These are phyloP conservation scores for Secale cereale DNA, from an alignment of 176 grass and related monocot genomes.

Conservation along the genomic window DNA sequence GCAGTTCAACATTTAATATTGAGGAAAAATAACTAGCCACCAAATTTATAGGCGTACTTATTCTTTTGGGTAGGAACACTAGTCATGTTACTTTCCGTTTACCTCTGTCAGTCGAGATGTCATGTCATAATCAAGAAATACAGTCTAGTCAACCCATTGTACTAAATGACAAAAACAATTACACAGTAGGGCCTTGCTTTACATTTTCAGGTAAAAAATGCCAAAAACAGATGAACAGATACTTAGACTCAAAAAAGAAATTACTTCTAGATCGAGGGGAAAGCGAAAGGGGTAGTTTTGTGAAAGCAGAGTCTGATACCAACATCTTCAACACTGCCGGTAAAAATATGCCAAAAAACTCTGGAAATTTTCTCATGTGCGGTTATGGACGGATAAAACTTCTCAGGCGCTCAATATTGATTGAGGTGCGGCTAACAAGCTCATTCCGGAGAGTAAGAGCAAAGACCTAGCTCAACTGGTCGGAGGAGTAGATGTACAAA, in stretches of 20 bases:
- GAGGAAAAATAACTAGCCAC: neutral
- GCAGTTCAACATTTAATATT: neutral
- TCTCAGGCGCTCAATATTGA: too few species aligned
- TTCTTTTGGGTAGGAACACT: neutral
- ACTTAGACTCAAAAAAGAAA: too few species aligned
- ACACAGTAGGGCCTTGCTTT: neutral
- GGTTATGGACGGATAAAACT: neutral
- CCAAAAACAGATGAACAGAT: neutral
- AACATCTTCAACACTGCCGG: neutral
- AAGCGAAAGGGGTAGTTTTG: neutral
- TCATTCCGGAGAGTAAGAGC: neutral
- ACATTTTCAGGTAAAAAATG: too few species aligned
- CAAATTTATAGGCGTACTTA: neutral
- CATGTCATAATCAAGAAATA: neutral
- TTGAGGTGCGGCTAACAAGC: too few species aligned
- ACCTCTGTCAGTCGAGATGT: slow-evolving; percentile 23
- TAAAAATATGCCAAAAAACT: neutral
- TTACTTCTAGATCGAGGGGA: neutral
- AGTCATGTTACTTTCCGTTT: neutral
- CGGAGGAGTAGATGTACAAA: too few species aligned
- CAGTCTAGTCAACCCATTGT: slow-evolving; percentile 24
- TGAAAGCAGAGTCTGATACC: neutral
- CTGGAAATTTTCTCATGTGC: neutral
- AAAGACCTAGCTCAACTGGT: too few species aligned
- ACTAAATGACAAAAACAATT: neutral